A percentile compares a stretch with the other conserved stretches of the same genome.
phyloP scores from a whole-genome alignment of 805 yeast genomes.

The Cyberlindnera saturnus region DNA sequence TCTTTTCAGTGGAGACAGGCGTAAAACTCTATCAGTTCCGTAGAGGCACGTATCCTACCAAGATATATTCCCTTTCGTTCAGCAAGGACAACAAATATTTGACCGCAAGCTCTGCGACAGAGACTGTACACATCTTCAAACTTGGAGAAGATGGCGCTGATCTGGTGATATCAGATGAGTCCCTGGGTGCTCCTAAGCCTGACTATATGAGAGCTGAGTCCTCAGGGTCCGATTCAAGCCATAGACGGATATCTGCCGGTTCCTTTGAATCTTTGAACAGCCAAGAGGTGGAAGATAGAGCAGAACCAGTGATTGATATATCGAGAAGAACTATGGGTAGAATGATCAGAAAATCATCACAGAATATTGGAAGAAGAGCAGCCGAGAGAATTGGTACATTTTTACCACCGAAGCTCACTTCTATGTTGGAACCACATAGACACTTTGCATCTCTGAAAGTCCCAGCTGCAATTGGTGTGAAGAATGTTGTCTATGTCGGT shows the following conservation, averaged over 20 bases:
- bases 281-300: conserved; percentile 12
- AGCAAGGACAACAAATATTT: conserved; percentile 63
- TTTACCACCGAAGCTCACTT: conserved; percentile 71
- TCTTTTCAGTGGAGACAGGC: conserved; percentile 60
- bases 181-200: conserved; percentile 9
- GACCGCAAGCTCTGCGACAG: conserved; percentile 83
- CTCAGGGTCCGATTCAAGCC: conserved; percentile 16
- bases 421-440: conserved; percentile 82
- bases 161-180: not conserved
- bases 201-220: conserved; percentile 13
- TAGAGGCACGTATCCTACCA: conserved; percentile 80
- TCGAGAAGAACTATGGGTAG: conserved; percentile 69
- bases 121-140: conserved; percentile 88
- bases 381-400: conserved; percentile 89
- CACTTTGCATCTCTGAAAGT: conserved; percentile 88
- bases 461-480: conserved; percentile 42
- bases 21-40: conserved; percentile 61
- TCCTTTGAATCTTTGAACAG: conserved; percentile 23
- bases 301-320: conserved; percentile 65
- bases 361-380: conserved; percentile 68
- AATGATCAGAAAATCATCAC: conserved; percentile 71
- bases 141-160: conserved; percentile 33
- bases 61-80: conserved; percentile 70
- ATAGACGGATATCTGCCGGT: conserved; percentile 20
- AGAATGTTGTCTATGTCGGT: conserved; percentile 45